Conservation (phyloP, 345 rosid genomes). For the Eutrema heterophyllum region DNA sequence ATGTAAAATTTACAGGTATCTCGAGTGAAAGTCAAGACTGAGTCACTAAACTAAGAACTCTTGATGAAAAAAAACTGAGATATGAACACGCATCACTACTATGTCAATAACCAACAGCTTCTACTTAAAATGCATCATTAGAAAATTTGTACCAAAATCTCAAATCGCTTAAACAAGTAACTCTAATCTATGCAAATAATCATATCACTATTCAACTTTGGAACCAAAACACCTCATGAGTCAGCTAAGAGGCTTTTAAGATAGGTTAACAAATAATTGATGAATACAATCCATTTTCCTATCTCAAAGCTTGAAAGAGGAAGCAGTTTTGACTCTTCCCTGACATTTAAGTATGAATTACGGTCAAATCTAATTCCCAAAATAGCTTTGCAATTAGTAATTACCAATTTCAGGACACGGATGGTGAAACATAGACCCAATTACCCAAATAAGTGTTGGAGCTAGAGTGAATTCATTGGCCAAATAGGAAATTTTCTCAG, state of each 20-base stretch:
- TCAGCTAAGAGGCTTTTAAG: too few relatives aligned
- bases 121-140: not conserved
- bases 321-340: conserved; percentile 8
- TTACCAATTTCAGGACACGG: not conserved
- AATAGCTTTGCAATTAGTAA: conserved; percentile 6
- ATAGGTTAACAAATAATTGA: not conserved
- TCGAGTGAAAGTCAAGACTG: not conserved
- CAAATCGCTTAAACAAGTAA: not conserved
- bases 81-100: not conserved
- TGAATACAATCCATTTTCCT: not conserved
- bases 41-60: not conserved
- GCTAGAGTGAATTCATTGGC: not conserved
- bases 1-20: not conserved
- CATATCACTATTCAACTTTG: not conserved
- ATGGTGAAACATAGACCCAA: not conserved
- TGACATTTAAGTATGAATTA: not conserved
- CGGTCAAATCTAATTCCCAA: conserved; percentile 8
- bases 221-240: not conserved
- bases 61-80: too few relatives aligned
- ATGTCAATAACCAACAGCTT: not conserved
- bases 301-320: not conserved
- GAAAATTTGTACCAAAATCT: not conserved
- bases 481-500: not conserved
- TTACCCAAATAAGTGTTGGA: not conserved
- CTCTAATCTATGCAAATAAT: not conserved